A percentile compares a stretch with the other conserved stretches of the same genome.
Evolutionary conservation across 495 filamentous ascomycete species (phyloP).

Genomic region (Talaromyces thailandensis): DNA sequence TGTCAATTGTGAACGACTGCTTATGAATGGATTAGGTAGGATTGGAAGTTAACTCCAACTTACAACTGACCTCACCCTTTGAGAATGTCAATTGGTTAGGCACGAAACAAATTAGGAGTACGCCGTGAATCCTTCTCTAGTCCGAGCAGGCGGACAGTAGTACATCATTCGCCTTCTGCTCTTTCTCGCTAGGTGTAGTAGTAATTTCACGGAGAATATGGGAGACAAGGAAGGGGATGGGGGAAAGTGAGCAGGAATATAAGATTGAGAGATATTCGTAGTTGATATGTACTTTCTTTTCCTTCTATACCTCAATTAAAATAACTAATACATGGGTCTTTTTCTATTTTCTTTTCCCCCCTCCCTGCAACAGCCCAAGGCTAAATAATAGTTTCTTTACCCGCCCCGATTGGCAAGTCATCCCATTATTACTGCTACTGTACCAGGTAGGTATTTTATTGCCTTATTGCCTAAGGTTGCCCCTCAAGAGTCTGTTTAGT

Average conservation of each 20-base stretch:
- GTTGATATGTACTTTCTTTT: background rate
- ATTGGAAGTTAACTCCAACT: background rate
- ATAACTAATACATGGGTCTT: background rate
- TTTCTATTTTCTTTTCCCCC: background rate
- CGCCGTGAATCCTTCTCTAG: background rate
- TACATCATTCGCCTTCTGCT: background rate
- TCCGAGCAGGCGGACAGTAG: background rate
- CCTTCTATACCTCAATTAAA: background rate
- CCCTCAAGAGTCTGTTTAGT: background rate
- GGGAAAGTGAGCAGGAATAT: background rate
- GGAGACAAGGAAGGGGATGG: background rate
- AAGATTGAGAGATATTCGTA: background rate
- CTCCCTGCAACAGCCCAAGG: background rate
- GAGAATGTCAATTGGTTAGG: conserved; percentile 3
- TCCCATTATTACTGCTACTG: background rate
- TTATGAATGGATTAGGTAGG: background rate
- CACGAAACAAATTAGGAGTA: background rate
- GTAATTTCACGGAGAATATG: background rate
- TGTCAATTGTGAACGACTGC: background rate
- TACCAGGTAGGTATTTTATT: conserved; percentile 1
- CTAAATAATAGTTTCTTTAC: conserved; percentile 3
- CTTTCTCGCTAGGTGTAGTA: background rate
- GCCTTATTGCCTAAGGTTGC: background rate
- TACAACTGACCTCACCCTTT: background rate
- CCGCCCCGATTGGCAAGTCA: background rate